Conservation (phyloP, 2,329 filamentous ascomycete genomes). For the Trichoderma afroharzianum region DNA sequence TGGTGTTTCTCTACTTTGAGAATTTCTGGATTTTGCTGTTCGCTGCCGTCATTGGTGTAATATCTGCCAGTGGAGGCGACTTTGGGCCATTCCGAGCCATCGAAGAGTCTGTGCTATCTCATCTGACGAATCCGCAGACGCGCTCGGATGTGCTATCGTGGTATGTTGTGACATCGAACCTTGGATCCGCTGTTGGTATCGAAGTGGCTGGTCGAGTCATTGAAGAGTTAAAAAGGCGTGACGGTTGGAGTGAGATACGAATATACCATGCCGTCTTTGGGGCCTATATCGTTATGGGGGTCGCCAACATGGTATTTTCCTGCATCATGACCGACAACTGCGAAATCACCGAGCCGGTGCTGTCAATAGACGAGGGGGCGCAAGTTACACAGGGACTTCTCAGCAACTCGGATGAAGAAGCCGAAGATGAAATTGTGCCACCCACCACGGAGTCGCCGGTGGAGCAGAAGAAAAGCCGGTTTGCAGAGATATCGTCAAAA, state of each 20-base stretch:
- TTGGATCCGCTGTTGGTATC: constrained; percentile 53
- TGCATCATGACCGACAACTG: constrained; percentile 47
- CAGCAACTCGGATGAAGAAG: constrained; percentile 26
- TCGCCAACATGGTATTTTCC: constrained; percentile 46
- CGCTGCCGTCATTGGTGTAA: constrained; percentile 58
- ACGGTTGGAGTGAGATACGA: constrained; percentile 47
- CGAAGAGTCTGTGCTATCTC: constrained; percentile 61
- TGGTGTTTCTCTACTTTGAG: constrained; percentile 50
- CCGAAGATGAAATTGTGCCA: constrained; percentile 14
- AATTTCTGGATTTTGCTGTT: constrained; percentile 58
- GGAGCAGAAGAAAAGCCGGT: constrained; percentile 20
- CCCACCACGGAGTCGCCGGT: neutral
- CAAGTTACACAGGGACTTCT: constrained; percentile 19
- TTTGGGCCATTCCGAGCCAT: constrained; percentile 66
- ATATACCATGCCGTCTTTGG: constrained; percentile 58
- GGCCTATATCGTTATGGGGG: constrained; percentile 55
- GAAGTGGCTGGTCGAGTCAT: constrained; percentile 51
- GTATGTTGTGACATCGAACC: constrained; percentile 57
- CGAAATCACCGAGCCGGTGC: constrained; percentile 36
- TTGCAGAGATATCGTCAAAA: constrained; percentile 54
- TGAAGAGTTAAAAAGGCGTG: constrained; percentile 41
- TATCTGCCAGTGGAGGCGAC: constrained; percentile 60
- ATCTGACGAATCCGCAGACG: constrained; percentile 52
- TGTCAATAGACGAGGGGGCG: neutral
- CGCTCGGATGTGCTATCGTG: constrained; percentile 63